These are phyloP conservation scores for Rosa hybrid DNA, from an alignment of 331 rosid genomes.

Conservation along the genomic window DNA sequence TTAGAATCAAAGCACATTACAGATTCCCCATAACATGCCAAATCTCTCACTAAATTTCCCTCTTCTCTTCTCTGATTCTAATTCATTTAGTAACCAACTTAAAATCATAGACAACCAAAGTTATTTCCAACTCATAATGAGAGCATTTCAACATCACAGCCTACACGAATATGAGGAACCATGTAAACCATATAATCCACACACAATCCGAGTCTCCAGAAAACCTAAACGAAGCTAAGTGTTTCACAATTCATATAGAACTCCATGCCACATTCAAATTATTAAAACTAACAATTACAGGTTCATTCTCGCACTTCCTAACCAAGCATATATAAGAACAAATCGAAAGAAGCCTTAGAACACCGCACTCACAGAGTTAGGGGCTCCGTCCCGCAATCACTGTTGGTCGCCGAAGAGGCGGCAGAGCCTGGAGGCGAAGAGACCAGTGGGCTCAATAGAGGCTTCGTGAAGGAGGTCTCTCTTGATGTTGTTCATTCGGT, in stretches of 20 bases:
- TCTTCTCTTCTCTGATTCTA: not conserved
- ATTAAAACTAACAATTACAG: not conserved
- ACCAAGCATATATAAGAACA: not conserved
- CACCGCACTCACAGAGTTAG: conserved; percentile 25
- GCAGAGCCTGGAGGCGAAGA: conserved; percentile 69
- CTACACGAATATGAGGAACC: not conserved
- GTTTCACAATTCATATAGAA: not conserved
- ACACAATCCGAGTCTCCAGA: not conserved
- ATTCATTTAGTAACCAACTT: too few species aligned
- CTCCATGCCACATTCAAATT: not conserved
- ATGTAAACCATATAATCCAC: not conserved
- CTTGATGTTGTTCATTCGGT: conserved; percentile 61
- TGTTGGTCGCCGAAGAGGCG: conserved; percentile 55
- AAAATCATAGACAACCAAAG: not conserved
- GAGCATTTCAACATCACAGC: not conserved
- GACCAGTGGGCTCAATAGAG: conserved; percentile 66
- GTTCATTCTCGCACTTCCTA: not conserved
- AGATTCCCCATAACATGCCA: not conserved
- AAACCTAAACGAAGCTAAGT: not conserved
- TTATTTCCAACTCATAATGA: not conserved
- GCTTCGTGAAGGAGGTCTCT: conserved; percentile 66
- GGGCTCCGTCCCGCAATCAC: conserved; percentile 13
- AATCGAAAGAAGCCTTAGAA: not conserved
- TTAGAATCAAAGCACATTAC: not conserved
- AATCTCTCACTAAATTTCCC: conserved; percentile 3